Conservation (phyloP, 768 basidiomycete species). For the Daedaleopsis nitida region DNA sequence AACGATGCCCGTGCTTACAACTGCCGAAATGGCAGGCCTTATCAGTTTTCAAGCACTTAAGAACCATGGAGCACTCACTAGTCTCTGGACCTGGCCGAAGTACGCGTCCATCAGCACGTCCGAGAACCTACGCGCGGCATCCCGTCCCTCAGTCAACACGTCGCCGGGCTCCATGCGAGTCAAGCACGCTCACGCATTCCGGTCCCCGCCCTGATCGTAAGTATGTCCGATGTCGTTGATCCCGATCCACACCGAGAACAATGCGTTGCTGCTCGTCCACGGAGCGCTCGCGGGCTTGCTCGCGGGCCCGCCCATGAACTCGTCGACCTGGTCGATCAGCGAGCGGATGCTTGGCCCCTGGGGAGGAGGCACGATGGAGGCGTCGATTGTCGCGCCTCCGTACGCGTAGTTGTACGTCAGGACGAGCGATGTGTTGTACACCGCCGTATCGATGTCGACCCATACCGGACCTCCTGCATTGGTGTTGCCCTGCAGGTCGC, state of each 20-base stretch:
- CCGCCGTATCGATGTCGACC: conserved; percentile 55
- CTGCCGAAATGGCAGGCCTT: neutral
- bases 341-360: conserved; percentile 53
- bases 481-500: conserved; percentile 40
- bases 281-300: conserved; percentile 50
- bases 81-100: conserved; percentile 50
- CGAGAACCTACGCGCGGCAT: conserved; percentile 42
- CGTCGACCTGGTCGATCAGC: conserved; percentile 62
- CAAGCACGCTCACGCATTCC: conserved; percentile 44
- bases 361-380: conserved; percentile 51
- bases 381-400: conserved; percentile 67
- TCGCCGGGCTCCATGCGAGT: neutral
- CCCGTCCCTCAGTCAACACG: conserved; percentile 5
- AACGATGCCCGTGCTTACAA: neutral
- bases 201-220: conserved; percentile 47
- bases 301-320: conserved; percentile 51
- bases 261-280: conserved; percentile 57
- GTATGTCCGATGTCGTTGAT: conserved; percentile 70
- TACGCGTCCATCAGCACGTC: conserved; percentile 50
- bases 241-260: conserved; percentile 72
- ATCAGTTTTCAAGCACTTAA: neutral
- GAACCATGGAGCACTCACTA: conserved; percentile 37
- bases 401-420: conserved; percentile 69
- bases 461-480: conserved; percentile 61
- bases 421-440: conserved; percentile 54